Base-by-base conservation (phyloP, 1,284 basidiomycete species). In the Pascua guehoae region DNA sequence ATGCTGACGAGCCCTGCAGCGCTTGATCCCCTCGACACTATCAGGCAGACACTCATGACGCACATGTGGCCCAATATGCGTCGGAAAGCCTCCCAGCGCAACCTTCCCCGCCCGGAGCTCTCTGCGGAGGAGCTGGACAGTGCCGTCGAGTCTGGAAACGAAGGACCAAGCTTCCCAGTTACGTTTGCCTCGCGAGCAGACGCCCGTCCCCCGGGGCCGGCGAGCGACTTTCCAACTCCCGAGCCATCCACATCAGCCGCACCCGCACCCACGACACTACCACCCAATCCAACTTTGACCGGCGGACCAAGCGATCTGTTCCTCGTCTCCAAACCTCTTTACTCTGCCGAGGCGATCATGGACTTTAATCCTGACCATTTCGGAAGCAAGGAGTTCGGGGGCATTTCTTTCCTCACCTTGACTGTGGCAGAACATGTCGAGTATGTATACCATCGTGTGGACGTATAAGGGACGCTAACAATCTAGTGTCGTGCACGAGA, bases 11-110 rank as follows among this genome's bases (percentile, higher is more conserved):
- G 12, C 32, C 41, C 59, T 65, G 46, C 59, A 74, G 70, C 70
- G 1, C 58, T 74, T 9, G 59, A 64, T 38, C 65, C 69, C 1
- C 57, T 71, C 41, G 71, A 75, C 15, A 60, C 51, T 1, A 57
- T 74, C 4, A 62, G 72, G 11, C 71, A 74, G 51, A 74, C 72
- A 32, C 63, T 75, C n/a, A 66, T 67, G 63, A 74, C 73, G 17
- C 73, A 75, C 53, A 61, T 74, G 56, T 75, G 73, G 73, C 71
- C 72, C 1, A 63, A 62, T n/a, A 73, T 75, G 72, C 32, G 47
- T 11, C 66, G 71, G 10, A 60, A 57, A 43, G 42, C 50, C 1
- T 41, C 51, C 0, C 45, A 41, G 1, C 51, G 56, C 24, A 41
- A 45, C 17, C 40, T 49, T 4, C 56, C 60, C 1, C 50, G 56